Evolutionary conservation across 129 eudicot species (phyloP).

Genomic region (Flaveria ramosissima): DNA sequence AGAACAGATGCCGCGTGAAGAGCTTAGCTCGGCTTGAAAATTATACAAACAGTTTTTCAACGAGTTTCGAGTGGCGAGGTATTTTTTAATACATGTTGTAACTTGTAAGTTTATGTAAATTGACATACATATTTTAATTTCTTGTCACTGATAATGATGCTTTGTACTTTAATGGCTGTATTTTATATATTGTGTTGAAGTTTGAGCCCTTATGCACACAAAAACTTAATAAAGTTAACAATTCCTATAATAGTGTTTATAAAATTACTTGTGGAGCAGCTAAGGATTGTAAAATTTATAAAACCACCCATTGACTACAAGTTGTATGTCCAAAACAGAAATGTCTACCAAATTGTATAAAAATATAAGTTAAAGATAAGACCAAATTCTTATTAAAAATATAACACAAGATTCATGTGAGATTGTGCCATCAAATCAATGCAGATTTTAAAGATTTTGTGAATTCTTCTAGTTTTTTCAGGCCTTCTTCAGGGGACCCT

Average conservation of each 20-base stretch:
- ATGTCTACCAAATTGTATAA: conserved; percentile 9
- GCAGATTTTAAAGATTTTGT: conserved; percentile 72
- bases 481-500: conserved; percentile 78
- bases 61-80: too few relatives aligned
- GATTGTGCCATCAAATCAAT: conserved; percentile 37
- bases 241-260: background rate
- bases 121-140: too few relatives aligned
- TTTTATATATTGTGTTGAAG: too few relatives aligned
- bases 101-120: too few relatives aligned
- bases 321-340: background rate
- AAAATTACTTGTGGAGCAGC: background rate
- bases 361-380: background rate
- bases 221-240: too few relatives aligned
- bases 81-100: too few relatives aligned
- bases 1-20: too few relatives aligned
- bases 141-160: too few relatives aligned
- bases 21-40: too few relatives aligned
- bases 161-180: too few relatives aligned
- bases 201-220: too few relatives aligned
- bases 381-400: background rate
- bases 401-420: background rate
- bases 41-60: too few relatives aligned
- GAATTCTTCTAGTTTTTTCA: conserved; percentile 60
- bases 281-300: background rate
- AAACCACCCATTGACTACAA: background rate